Percentiles rank a stretch among this genome's conserved stretches.
Evolutionary conservation across 2,329 filamentous ascomycete genomes (phyloP).

Genomic region (Cytospora paraplurivora): DNA sequence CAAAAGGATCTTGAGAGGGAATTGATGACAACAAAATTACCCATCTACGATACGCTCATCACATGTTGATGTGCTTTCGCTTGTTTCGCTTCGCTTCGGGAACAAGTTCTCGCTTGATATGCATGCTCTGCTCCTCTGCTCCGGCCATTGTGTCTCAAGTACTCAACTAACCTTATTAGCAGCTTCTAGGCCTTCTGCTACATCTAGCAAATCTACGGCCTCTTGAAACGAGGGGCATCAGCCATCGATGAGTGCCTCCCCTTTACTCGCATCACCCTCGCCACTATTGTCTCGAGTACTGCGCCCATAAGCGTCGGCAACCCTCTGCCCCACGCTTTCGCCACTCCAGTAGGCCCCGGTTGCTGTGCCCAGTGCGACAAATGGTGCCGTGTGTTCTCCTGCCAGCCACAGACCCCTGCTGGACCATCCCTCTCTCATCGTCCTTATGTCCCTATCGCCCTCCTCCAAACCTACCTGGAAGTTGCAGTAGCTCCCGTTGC

Average conservation of each 20-base stretch:
- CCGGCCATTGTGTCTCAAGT: not conserved
- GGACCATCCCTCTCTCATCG: slow-evolving; percentile 63
- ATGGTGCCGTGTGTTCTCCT: slow-evolving; percentile 88
- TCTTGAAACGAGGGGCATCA: not conserved
- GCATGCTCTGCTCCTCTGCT: not conserved
- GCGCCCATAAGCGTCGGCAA: slow-evolving; percentile 57
- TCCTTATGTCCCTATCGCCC: slow-evolving; percentile 72
- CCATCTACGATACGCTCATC: not conserved
- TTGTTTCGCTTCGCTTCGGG: not conserved
- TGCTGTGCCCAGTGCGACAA: slow-evolving; percentile 83
- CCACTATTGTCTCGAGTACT: not conserved
- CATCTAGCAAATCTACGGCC: not conserved
- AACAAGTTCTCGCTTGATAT: not conserved
- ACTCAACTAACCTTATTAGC: not conserved
- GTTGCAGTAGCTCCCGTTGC: slow-evolving; percentile 81
- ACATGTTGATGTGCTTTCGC: not conserved
- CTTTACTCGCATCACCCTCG: not conserved
- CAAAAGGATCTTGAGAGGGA: slow-evolving; percentile 16
- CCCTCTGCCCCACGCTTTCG: slow-evolving; percentile 70
- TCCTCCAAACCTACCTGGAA: slow-evolving; percentile 75
- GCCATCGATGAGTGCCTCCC: not conserved
- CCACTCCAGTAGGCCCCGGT: slow-evolving; percentile 94
- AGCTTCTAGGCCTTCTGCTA: not conserved
- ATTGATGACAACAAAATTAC: slow-evolving; percentile 19
- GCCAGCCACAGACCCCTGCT: slow-evolving; percentile 79